Evolutionary conservation across 768 basidiomycete genomes (phyloP).

Genomic region (Chalciporus chontae): DNA sequence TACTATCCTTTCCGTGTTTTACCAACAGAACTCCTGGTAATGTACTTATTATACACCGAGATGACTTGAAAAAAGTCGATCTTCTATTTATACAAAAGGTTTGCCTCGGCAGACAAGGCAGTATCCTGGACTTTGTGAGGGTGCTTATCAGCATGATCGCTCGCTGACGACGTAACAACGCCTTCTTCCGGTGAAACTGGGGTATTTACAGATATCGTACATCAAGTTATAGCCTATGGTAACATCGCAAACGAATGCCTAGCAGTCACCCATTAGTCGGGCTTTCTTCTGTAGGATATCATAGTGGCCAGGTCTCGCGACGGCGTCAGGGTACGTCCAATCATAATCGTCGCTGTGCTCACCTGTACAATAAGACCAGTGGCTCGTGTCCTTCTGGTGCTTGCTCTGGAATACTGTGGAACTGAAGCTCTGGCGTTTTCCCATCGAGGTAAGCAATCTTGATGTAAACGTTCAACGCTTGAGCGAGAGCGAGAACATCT

Average conservation of each 20-base stretch:
- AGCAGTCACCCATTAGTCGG: neutral
- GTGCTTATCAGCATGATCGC: too few relatives aligned
- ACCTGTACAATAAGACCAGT: constrained; percentile 75
- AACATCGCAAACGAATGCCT: too few relatives aligned
- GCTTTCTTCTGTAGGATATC: constrained; percentile 47
- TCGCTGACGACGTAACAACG: too few relatives aligned
- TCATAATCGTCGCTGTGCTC: constrained; percentile 17
- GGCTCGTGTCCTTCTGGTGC: constrained; percentile 44
- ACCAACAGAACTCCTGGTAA: too few relatives aligned
- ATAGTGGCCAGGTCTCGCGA: constrained; percentile 78
- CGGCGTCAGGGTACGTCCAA: neutral
- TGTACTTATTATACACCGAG: too few relatives aligned
- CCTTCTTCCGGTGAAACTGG: neutral
- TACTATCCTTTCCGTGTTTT: too few relatives aligned
- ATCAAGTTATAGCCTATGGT: too few relatives aligned
- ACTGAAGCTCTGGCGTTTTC: constrained; percentile 50
- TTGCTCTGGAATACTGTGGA: constrained; percentile 60
- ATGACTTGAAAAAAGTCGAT: too few relatives aligned
- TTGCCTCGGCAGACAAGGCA: too few relatives aligned
- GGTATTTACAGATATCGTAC: constrained; percentile 1
- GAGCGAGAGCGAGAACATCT: constrained; percentile 73
- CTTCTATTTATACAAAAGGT: too few relatives aligned
- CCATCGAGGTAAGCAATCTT: constrained; percentile 83
- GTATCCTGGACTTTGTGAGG: too few relatives aligned
- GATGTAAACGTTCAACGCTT: constrained; percentile 63